Evolutionary conservation across 2,329 filamentous ascomycete species (phyloP).

Genomic region (Neobulgaria alba): DNA sequence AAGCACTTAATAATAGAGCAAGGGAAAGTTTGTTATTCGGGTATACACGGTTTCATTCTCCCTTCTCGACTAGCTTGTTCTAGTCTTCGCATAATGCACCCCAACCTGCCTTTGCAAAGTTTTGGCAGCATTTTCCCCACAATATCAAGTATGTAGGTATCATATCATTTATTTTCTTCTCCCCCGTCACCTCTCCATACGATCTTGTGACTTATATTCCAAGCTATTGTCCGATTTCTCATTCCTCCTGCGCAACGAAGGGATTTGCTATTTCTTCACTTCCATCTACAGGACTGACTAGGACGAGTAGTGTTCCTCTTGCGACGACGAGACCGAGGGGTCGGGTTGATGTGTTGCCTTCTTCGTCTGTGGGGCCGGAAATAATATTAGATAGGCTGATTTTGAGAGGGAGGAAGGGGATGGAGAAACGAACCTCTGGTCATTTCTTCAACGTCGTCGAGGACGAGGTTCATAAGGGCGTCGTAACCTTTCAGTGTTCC

Average conservation of each 20-base stretch:
- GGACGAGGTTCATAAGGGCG: slow-evolving; percentile 93
- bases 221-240: too few relatives aligned
- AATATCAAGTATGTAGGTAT: too few relatives aligned
- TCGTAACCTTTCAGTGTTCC: slow-evolving; percentile 93
- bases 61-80: too few relatives aligned
- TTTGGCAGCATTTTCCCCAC: too few relatives aligned
- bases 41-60: too few relatives aligned
- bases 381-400: not conserved
- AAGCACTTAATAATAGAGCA: too few relatives aligned
- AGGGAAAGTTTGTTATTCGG: too few relatives aligned
- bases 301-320: slow-evolving; percentile 82
- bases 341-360: slow-evolving; percentile 71
- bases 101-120: too few relatives aligned
- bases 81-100: too few relatives aligned
- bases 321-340: slow-evolving; percentile 71
- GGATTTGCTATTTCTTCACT: slow-evolving; percentile 96
- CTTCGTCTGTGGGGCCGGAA: slow-evolving; percentile 77
- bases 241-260: slow-evolving; percentile 67
- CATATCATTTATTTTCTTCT: too few relatives aligned
- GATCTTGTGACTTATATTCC: too few relatives aligned
- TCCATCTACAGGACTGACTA: slow-evolving; percentile 87
- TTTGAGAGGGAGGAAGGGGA: not conserved
- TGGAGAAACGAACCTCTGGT: slow-evolving; percentile 59
- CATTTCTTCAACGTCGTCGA: slow-evolving; percentile 87
- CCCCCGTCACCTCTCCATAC: too few relatives aligned